phyloP scores from a whole-genome alignment of 805 yeast species.

The Candida awuae region DNA sequence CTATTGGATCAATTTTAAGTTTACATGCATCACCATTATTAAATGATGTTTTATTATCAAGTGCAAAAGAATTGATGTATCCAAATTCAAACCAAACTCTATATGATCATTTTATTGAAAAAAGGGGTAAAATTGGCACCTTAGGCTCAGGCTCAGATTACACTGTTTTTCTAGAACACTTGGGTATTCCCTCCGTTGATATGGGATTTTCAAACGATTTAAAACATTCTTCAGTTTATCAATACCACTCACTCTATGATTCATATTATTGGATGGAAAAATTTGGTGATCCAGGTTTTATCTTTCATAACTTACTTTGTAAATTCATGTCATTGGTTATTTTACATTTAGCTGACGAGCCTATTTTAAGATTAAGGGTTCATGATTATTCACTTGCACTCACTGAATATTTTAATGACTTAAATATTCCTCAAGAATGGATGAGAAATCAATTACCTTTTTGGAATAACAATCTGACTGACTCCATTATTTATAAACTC shows the following conservation, averaged over 20 bases:
- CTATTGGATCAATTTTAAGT: constrained; percentile 44
- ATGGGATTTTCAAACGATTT: constrained; percentile 40
- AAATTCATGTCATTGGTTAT: constrained; percentile 45
- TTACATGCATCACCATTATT: constrained; percentile 55
- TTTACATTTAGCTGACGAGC: constrained; percentile 40
- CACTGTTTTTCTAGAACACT: constrained; percentile 50
- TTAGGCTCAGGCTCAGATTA: constrained; percentile 70
- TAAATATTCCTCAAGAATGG: constrained; percentile 24
- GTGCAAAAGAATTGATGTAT: constrained; percentile 38
- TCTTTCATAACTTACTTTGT: constrained; percentile 48
- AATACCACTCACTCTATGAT: constrained; percentile 70
- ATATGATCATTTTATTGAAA: constrained; percentile 30
- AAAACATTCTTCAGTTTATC: constrained; percentile 51
- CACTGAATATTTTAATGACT: constrained; percentile 37
- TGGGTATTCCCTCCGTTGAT: constrained; percentile 56
- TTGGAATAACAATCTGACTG: background rate
- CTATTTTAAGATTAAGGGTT: constrained; percentile 36
- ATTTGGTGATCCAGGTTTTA: constrained; percentile 56
- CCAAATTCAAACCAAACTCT: constrained; percentile 33
- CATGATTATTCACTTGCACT: constrained; percentile 47
- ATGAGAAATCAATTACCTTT: background rate
- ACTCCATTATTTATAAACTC: background rate
- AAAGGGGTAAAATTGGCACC: constrained; percentile 32
- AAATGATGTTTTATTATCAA: constrained; percentile 36
- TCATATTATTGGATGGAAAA: constrained; percentile 63